Base-by-base conservation (phyloP, 1,284 basidiomycete genomes). In the Ustilago esculenta region DNA sequence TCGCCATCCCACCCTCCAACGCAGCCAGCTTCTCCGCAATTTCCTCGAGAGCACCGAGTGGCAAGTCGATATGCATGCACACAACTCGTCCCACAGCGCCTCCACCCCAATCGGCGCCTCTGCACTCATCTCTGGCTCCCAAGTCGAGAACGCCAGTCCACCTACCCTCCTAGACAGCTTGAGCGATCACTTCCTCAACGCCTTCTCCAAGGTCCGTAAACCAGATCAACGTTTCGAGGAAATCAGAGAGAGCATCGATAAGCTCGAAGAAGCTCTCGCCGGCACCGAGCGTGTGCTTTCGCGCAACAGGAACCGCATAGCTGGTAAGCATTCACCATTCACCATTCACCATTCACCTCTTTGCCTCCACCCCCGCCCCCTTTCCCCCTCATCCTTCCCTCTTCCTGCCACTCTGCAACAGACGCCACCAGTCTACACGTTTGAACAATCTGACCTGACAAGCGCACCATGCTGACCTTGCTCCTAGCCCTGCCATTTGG, bases 41-140 rank as follows among this genome's bases (percentile, higher is more conserved):
- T 98, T 99, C 83, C 89, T 98, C 53, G 92, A 94, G 81, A 96
- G 93, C 11, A 90, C 90, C 34, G 94, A 99, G 92, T 99, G 95
- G 95, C 74, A 80, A 33, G 77, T 81, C 35, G 80, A 80, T 30
- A 81, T 81, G 80, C 80, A 81, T 43, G 66, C 72, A 6, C 79
- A 81, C 49, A 63, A 53, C 32, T 73, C 76, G 9, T 44, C 69
- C 12, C 61, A 71, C 43, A 47, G 35, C 32, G 54, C 33, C 12
- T 51, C 46, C 32, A 48, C 21, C 27, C 24, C 49, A 9, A 47
- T 56, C 11, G 57, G 53, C 25, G 42, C 53, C 11, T 51, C 47
- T 1, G 32, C 44, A 7, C 48, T 51, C 32, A 54, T 55, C 41
- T 54, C 53, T 11, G 59, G 53, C 14, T 55, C 24, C 35, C 64